Conservation (phyloP, 2,329 filamentous ascomycete species). For the Chalaropsis ovoidea region DNA sequence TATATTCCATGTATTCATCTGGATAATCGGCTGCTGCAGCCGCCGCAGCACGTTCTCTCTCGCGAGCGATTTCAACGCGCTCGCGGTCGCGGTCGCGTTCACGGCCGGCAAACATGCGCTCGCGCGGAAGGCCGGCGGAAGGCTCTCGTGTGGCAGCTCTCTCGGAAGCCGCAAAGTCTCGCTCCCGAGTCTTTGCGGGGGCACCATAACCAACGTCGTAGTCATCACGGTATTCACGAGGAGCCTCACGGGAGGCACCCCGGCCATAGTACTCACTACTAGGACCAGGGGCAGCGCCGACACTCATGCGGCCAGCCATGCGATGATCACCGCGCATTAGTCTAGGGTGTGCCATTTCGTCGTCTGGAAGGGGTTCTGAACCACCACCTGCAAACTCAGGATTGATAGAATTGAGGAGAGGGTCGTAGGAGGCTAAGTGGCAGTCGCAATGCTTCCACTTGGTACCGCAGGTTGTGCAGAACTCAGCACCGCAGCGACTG, state of each 20-base stretch:
- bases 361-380: constrained; percentile 16
- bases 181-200: constrained; percentile 12
- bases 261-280: constrained; percentile 21
- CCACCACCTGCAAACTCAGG: constrained; percentile 10
- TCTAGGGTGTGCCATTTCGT: constrained; percentile 23
- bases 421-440: constrained; percentile 62
- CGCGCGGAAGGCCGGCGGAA: constrained; percentile 18
- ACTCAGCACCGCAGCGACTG: constrained; percentile 68
- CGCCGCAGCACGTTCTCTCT: constrained; percentile 19
- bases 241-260: constrained; percentile 19
- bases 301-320: constrained; percentile 20
- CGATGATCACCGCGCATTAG: constrained; percentile 22
- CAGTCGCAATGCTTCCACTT: constrained; percentile 81
- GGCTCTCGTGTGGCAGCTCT: constrained; percentile 17
- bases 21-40: constrained; percentile 15
- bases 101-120: constrained; percentile 4
- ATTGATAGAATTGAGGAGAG: constrained; percentile 28
- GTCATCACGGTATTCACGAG: constrained; percentile 23
- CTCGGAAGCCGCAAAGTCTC: constrained; percentile 10
- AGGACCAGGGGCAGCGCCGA: constrained; percentile 4
- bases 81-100: constrained; percentile 19
- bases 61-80: constrained; percentile 14
- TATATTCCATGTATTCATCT: constrained; percentile 21
- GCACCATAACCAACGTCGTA: constrained; percentile 23
- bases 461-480: constrained; percentile 74